Base-by-base conservation (phyloP, 2,329 filamentous ascomycete species). In the Microdochium bolleyi region DNA sequence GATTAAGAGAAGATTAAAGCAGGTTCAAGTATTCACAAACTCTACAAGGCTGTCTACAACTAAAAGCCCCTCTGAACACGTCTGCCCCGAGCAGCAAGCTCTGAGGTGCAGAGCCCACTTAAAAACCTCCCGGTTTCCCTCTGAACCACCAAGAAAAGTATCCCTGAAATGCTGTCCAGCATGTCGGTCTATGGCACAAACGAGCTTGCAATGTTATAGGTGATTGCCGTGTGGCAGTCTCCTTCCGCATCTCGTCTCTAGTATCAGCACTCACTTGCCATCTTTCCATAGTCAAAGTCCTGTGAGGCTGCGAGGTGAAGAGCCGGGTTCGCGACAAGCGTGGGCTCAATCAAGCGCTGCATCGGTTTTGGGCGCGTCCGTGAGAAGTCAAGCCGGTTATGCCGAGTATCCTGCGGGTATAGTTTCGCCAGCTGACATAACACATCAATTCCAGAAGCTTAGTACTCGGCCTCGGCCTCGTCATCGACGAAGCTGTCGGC, bases 381-480 rank as follows among this genome's bases (percentile, higher is more conserved):
- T 24, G 13, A 46, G 19, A 11, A 3, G 4, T 46, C 9, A 21
- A 46, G 16, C 7, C 19, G 13, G 22, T 22, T 13, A 22, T 7
- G 19, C 41, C 41, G 41, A 46, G 41, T 13, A 22, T 22, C 41
- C 41, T 46, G 41, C 41, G 41, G 41, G 41, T 46, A 46, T 46
- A 46, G 41, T 46, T 22, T 46, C 41, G 41, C 41, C 41, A 46
- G 41, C 41, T 46, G 41, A 21, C 13, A 46, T 21, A 21, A 46
- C 41, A 22, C 19, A 46, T 19, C 41, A 46, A 46, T 8, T 46
- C 7, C 41, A 46, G 21, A 58, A 60, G 50, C 57, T 71, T 92
- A 96, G 80, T 96, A 96, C 81, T 96, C 92, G 52, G 68, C 77
- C 61, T 86, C 84, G 50, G 73, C 78, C 65, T 85, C 85, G 49